Evolutionary conservation across 1,139 yeast species (phyloP), one percentile per base, ranked within the genome.

Genomic region (Suhomyces anneliseae): DNA sequence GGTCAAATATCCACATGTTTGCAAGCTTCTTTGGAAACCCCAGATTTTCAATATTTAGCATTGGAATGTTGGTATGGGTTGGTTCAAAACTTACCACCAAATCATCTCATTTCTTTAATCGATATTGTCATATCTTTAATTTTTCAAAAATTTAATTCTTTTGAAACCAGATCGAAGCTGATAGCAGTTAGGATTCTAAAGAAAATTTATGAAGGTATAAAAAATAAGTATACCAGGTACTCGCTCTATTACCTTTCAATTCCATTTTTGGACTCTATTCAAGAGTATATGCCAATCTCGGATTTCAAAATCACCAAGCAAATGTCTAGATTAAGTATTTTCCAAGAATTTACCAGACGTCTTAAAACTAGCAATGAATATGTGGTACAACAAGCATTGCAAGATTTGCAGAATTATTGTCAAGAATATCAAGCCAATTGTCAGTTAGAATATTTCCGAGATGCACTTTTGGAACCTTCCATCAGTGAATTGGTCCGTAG

Each of bases 1-100:
- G 96, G 97, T 0, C 99, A 93, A 61, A 79, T 95, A 6, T 85
- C 90, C 48, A 87, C 96, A 1, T 87, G 96, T 56, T 69, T 95
- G 15, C 97, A 90, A 59, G 83, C 93, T 0, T 86, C 95, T 0
- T 66, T 92, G 32, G 92, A 85, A 36, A 78, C 78, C 24, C 68
- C 76, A 0, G 83, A 81, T 31, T 76, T 90, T 27, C 85, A 86
- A 52, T 71, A 71, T 15, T 78, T 79, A 34, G 83, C 95, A 0
- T 68, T 93, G 45, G 71, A 75, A 39, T 86, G 95, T 46, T 86
- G 97, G 86, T 72, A 71, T 56, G 72, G 67, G 26, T 72, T 87
- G 49, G 81, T 81, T 24, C 71, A 72, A 19, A 74, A 70, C 11
- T 64, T 86, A 26, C 74, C 72, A 14, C 76, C 80, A 12, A 70